phyloP scores from a whole-genome alignment of 1,284 basidiomycete genomes.

The Melampsora larici-populina region DNA sequence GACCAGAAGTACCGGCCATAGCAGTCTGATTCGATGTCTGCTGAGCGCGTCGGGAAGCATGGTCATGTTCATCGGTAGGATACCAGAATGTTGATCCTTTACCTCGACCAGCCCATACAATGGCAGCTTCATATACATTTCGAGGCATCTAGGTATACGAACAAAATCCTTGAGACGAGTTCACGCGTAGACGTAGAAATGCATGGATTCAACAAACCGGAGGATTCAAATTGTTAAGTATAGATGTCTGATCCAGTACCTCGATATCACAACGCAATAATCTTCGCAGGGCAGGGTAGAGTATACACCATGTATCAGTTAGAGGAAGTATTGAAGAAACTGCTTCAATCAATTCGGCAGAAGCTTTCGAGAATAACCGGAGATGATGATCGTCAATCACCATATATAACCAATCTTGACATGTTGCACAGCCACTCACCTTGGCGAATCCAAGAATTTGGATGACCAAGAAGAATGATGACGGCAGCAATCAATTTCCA shows the following conservation, averaged over 20 bases:
- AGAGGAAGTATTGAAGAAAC: conserved; percentile 71
- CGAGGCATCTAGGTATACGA: conserved; percentile 64
- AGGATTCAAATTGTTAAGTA: conserved; percentile 71
- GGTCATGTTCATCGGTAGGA: neutral
- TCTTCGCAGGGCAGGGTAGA: conserved; percentile 84
- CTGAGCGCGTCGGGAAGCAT: neutral
- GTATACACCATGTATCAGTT: conserved; percentile 91
- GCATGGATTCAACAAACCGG: conserved; percentile 62
- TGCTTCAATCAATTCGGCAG: conserved; percentile 79
- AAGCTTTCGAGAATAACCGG: conserved; percentile 58
- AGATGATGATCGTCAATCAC: neutral
- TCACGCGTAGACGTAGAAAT: neutral
- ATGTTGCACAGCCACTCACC: conserved; percentile 57
- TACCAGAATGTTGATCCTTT: conserved; percentile 36
- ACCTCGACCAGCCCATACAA: conserved; percentile 74
- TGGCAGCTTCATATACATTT: conserved; percentile 76
- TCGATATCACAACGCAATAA: conserved; percentile 81
- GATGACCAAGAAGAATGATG: conserved; percentile 87
- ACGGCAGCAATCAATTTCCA: conserved; percentile 88
- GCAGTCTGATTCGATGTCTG: neutral
- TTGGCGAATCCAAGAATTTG: conserved; percentile 93
- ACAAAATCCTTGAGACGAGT: neutral
- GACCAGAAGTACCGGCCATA: conserved; percentile 2
- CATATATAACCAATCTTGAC: neutral
- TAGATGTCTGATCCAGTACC: conserved; percentile 67